Conservation (phyloP, 371 early-diverging fungal genomes). For the Conidiobolus incongruus region DNA sequence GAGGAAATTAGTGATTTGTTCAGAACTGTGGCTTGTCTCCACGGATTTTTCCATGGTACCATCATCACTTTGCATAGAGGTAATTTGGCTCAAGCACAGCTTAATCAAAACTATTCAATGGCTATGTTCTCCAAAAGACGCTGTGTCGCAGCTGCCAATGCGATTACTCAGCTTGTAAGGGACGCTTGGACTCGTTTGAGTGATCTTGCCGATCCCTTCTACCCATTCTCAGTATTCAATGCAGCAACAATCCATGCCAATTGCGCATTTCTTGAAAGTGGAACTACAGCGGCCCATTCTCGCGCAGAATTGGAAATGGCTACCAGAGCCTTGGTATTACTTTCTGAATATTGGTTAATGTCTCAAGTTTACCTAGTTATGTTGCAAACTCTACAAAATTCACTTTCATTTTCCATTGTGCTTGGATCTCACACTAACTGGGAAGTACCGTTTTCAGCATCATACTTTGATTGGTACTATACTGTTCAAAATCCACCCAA, state of each 20-base stretch:
- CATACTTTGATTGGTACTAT: too few relatives aligned
- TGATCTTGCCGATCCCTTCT: conserved; percentile 2
- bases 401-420: too few relatives aligned
- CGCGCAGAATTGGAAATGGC: background rate
- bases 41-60: conserved; percentile 1
- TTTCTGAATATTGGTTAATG: conserved; percentile 1
- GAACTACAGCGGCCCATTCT: background rate
- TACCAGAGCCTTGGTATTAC: background rate
- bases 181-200: background rate
- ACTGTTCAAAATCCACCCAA: too few relatives aligned
- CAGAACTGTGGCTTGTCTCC: conserved; percentile 1
- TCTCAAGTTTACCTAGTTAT: conserved; percentile 1
- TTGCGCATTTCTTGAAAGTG: background rate
- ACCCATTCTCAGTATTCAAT: background rate
- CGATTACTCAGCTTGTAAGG: background rate
- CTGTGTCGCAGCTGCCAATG: background rate
- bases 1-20: background rate
- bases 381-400: conserved; percentile 2
- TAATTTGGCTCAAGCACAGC: conserved; percentile 2
- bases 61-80: conserved; percentile 2
- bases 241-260: conserved; percentile 5
- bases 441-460: too few relatives aligned
- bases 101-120: background rate
- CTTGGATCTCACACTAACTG: too few relatives aligned
- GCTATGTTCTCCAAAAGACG: background rate